A percentile compares a stretch with the other conserved stretches of the same genome.
Conservation (phyloP, 768 basidiomycete species). For the Tephrocybe sp. region DNA sequence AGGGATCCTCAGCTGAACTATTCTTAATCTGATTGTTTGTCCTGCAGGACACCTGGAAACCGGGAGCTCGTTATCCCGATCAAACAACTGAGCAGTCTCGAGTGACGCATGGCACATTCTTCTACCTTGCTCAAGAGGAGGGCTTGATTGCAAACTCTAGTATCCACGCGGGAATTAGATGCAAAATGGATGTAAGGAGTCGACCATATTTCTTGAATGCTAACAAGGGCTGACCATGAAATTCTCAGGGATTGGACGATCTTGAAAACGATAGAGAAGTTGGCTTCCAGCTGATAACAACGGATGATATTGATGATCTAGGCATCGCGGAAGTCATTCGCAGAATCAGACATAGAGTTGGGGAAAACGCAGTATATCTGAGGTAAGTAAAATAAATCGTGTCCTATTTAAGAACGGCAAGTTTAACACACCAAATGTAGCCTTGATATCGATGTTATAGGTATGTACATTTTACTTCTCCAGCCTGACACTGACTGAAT, state of each 20-base stretch:
- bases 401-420: neutral
- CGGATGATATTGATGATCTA: constrained; percentile 82
- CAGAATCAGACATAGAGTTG: constrained; percentile 71
- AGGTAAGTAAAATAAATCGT: constrained; percentile 44
- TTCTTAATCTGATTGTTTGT: neutral
- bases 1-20: constrained; percentile 25
- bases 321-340: constrained; percentile 70
- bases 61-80: constrained; percentile 45
- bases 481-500: neutral
- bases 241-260: constrained; percentile 55
- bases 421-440: constrained; percentile 29
- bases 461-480: constrained; percentile 28
- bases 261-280: constrained; percentile 67
- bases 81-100: constrained; percentile 60
- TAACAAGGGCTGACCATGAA: constrained; percentile 25
- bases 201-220: constrained; percentile 18
- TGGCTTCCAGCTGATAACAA: constrained; percentile 78
- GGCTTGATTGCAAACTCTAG: constrained; percentile 75
- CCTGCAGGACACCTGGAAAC: constrained; percentile 61
- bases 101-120: constrained; percentile 86
- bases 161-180: constrained; percentile 85
- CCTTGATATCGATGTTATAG: constrained; percentile 82
- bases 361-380: constrained; percentile 74
- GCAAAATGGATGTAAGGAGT: constrained; percentile 53
- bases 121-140: constrained; percentile 76